A percentile compares a stretch with the other conserved stretches of the same genome.
These are phyloP conservation scores for Phascolomyces articulosus DNA, from an alignment of 371 early-diverging fungal species.

Conservation along the genomic window DNA sequence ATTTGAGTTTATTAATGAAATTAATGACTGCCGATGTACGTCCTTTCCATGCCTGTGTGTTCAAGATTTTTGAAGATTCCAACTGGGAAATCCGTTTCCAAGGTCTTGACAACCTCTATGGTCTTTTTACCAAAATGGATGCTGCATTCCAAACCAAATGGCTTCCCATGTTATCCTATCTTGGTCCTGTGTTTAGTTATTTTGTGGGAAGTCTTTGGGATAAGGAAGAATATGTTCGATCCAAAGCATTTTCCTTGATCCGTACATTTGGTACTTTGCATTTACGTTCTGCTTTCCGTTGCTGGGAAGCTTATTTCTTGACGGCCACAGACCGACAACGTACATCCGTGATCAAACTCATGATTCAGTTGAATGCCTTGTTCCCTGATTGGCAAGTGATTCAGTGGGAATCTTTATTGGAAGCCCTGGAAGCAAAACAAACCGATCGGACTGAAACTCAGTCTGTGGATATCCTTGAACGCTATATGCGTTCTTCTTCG, in stretches of 20 bases:
- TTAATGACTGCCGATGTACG: conserved; percentile 40
- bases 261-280: conserved; percentile 48
- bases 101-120: conserved; percentile 54
- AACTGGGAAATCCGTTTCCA: conserved; percentile 58
- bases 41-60: conserved; percentile 46
- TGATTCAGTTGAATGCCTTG: conserved; percentile 51
- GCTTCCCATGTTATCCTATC: conserved; percentile 43
- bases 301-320: conserved; percentile 61
- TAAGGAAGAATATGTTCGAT: conserved; percentile 56
- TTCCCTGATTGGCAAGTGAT: conserved; percentile 62
- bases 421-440: conserved; percentile 40
- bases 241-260: conserved; percentile 48
- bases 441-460: conserved; percentile 16
- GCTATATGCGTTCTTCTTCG: conserved; percentile 24
- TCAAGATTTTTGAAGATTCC: conserved; percentile 42
- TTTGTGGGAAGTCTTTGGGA: conserved; percentile 56
- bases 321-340: conserved; percentile 44
- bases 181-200: conserved; percentile 58
- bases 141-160: conserved; percentile 52
- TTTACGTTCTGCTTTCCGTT: conserved; percentile 52
- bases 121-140: conserved; percentile 60
- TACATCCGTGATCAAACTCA: conserved; percentile 39
- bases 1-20: conserved; percentile 45
- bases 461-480: conserved; percentile 36
- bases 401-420: conserved; percentile 55